Evolutionary conservation across 1,284 basidiomycete species (phyloP), one percentile per base, ranked within the genome.

Genomic region (Cerrena zonata): DNA sequence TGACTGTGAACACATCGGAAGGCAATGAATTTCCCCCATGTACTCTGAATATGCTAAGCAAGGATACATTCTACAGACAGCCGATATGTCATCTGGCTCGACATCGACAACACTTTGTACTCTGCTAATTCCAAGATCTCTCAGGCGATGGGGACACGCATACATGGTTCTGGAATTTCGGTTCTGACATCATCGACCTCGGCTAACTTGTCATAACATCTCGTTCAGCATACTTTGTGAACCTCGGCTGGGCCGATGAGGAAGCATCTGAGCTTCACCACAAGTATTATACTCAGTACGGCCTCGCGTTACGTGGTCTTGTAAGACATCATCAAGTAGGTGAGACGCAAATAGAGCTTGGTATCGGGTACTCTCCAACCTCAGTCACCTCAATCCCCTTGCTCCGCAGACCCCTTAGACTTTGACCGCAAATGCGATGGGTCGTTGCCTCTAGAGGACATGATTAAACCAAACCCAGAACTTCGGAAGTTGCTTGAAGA

Each of bases 41-140:
- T 34, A 34, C 30, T 34, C 7, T 34, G 30, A 7, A 34, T 15
- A 34, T 34, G 15, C 30, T 34, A 34, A 34, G 30, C 30, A 7
- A 15, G 15, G 30, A 34, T 34, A 34, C 15, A 7, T 15, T 34
- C 30, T 34, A 48, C 52, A 64, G 81, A 84, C 72, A 76, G 82
- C 51, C 75, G 80, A 19, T 65, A 64, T 52, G 70, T 90, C 44
- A 73, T 89, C 34, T 91, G 86, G 80, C 81, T 93, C 53, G 91
- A 93, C 64, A 90, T 93, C 55, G 91, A 93, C 68, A 91, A 92
- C 61, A 91, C 90, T 1, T 74, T 91, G 13, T 92, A 92, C 67
- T 87, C 86, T 15, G 79, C 86, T 1, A 85, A 78, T 61, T 74
- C 81, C 11, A 81, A 76, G 63, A 90, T 94, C 50, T 84, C 86